A percentile compares a stretch with the other conserved stretches of the same genome.
phyloP scores from a whole-genome alignment of 257 asterid species.

The Plantago elongata region DNA sequence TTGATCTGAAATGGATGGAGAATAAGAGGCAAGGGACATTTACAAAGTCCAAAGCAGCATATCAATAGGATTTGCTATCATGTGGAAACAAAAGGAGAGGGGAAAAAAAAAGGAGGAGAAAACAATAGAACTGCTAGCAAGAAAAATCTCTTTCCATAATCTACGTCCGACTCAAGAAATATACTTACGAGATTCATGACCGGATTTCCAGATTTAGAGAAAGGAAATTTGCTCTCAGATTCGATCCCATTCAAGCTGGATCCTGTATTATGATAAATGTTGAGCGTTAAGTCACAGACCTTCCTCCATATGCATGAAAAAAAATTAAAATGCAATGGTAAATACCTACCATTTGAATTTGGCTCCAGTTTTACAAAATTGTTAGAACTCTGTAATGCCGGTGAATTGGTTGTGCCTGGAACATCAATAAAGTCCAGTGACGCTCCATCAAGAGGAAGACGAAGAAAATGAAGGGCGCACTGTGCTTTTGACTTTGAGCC shows the following conservation, averaged over 20 bases:
- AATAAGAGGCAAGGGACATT: too few relatives aligned
- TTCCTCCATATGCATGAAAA: background rate
- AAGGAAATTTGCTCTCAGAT: constrained; percentile 44
- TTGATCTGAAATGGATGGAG: too few relatives aligned
- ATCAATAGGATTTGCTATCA: too few relatives aligned
- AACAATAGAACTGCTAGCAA: too few relatives aligned
- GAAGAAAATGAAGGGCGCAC: constrained; percentile 50
- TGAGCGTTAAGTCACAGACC: background rate
- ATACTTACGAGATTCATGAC: constrained; percentile 52
- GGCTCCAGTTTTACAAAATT: constrained; percentile 24
- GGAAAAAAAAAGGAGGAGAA: too few relatives aligned
- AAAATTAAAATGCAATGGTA: background rate
- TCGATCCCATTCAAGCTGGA: constrained; percentile 27
- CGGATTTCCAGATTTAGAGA: constrained; percentile 51
- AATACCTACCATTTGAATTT: constrained; percentile 34
- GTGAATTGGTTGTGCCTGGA: constrained; percentile 22
- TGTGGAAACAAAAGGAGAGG: too few relatives aligned
- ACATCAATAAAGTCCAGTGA: constrained; percentile 21
- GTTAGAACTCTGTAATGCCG: constrained; percentile 24
- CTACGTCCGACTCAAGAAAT: background rate
- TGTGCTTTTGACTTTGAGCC: constrained; percentile 58
- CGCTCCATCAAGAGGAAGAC: constrained; percentile 24
- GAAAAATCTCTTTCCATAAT: too few relatives aligned
- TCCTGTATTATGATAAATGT: constrained; percentile 30
- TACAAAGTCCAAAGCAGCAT: too few relatives aligned